A percentile compares a stretch with the other conserved stretches of the same genome.
These are phyloP conservation scores for Metschnikowia corniflorae DNA, from an alignment of 805 yeast species.

Conservation along the genomic window DNA sequence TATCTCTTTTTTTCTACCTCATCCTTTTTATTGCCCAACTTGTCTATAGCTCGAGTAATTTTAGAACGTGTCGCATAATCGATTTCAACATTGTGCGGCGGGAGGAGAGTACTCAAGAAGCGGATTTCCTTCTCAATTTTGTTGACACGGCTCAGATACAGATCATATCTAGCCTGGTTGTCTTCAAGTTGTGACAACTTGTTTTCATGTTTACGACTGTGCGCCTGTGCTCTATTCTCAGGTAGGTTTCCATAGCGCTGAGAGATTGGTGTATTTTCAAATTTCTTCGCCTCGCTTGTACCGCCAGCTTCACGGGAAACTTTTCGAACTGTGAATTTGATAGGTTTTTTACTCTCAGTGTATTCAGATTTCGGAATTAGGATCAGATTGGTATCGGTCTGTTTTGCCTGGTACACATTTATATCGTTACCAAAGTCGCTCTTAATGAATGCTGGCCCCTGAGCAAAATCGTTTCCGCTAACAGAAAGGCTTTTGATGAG, in stretches of 20 bases:
- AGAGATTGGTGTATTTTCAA: constrained; percentile 1
- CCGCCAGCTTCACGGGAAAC: constrained; percentile 15
- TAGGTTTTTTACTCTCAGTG: constrained; percentile 18
- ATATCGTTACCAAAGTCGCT: too few species aligned
- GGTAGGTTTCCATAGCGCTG: constrained; percentile 20
- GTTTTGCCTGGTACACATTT: too few species aligned
- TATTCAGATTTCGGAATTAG: too few species aligned
- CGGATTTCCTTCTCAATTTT: constrained; percentile 40
- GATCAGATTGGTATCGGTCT: too few species aligned
- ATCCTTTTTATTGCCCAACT: constrained; percentile 37
- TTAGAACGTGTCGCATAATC: constrained; percentile 40
- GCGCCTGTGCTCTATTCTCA: constrained; percentile 13
- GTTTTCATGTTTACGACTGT: constrained; percentile 11
- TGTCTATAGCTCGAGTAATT: constrained; percentile 39
- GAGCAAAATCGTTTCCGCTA: too few species aligned
- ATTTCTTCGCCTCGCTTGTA: neutral
- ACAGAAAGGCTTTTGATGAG: constrained; percentile 15
- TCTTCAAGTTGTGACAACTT: constrained; percentile 14
- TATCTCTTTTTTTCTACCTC: constrained; percentile 41
- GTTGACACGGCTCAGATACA: constrained; percentile 26
- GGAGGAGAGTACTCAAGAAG: constrained; percentile 37
- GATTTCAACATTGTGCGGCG: constrained; percentile 42
- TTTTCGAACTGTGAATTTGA: constrained; percentile 20
- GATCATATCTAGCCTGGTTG: constrained; percentile 34
- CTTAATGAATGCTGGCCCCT: too few species aligned